Conservation (phyloP, 148 eudicot genomes). For the Chenopodium formosanum region DNA sequence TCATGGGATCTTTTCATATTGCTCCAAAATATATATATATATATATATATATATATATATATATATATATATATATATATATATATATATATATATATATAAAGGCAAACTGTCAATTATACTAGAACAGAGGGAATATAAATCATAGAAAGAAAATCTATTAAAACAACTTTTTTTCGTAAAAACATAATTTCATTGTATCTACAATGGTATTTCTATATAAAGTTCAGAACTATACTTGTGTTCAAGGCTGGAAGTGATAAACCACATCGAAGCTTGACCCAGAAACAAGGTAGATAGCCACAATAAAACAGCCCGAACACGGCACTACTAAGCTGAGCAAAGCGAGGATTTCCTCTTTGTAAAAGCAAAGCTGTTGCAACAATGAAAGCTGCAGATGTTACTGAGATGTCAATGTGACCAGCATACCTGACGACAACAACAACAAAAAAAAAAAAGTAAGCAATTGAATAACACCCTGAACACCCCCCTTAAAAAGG, state of each 20-base stretch:
- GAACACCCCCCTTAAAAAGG: not conserved
- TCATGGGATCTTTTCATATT: not conserved
- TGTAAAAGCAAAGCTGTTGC: slow-evolving; percentile 82
- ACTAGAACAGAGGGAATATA: not conserved
- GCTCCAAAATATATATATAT: not conserved
- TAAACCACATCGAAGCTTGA: slow-evolving; percentile 87
- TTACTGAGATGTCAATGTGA: slow-evolving; percentile 85
- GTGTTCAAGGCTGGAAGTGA: slow-evolving; percentile 79
- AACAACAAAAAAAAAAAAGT: slow-evolving; percentile 1
- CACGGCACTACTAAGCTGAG: slow-evolving; percentile 91
- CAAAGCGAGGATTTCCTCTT: slow-evolving; percentile 90
- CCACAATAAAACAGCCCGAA: slow-evolving; percentile 97
- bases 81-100: not conserved
- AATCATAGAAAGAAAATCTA: not conserved
- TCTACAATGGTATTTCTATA: not conserved
- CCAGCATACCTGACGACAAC: slow-evolving; percentile 58
- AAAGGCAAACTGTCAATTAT: no score
- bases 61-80: no score
- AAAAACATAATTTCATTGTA: not conserved
- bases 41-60: no score
- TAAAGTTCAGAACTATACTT: slow-evolving; percentile 39
- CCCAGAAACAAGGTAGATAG: slow-evolving; percentile 94
- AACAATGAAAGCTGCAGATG: slow-evolving; percentile 85
- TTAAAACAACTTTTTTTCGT: not conserved
- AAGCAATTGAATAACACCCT: not conserved